Percentiles rank a stretch among this genome's conserved stretches.
Evolutionary conservation across 805 yeast genomes (phyloP).

Genomic region (Priceomyces haplophilus): DNA sequence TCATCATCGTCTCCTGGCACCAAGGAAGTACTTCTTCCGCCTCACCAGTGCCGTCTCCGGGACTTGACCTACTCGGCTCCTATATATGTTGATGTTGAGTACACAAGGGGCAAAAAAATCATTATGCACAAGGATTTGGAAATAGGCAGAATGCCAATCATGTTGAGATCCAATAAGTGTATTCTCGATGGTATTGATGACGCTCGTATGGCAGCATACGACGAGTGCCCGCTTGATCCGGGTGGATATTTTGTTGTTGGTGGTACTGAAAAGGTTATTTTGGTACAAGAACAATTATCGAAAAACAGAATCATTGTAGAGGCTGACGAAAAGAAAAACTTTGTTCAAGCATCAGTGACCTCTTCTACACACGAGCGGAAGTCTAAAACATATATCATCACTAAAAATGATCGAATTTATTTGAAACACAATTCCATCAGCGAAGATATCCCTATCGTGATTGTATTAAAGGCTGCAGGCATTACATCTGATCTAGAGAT

Average conservation of each 20-base stretch:
- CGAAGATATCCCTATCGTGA: slow-evolving; percentile 93
- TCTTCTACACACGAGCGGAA: slow-evolving; percentile 98
- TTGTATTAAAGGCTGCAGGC: slow-evolving; percentile 93
- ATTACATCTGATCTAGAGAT: slow-evolving; percentile 88
- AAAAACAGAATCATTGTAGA: slow-evolving; percentile 98
- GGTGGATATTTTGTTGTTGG: slow-evolving; percentile 98
- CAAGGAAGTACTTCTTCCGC: slow-evolving; percentile 68
- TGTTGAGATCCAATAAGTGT: slow-evolving; percentile 93
- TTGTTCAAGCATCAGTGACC: slow-evolving; percentile 96
- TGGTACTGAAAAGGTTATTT: slow-evolving; percentile 96
- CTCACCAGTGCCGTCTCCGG: slow-evolving; percentile 93
- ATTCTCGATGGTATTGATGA: slow-evolving; percentile 77
- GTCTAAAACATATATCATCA: slow-evolving; percentile 92
- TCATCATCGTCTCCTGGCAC: slow-evolving; percentile 49
- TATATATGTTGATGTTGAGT: slow-evolving; percentile 93
- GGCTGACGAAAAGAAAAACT: slow-evolving; percentile 90
- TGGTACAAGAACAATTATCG: slow-evolving; percentile 94
- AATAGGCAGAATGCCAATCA: slow-evolving; percentile 98
- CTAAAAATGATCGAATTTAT: slow-evolving; percentile 85
- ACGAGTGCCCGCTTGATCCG: slow-evolving; percentile 97
- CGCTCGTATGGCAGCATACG: slow-evolving; percentile 76
- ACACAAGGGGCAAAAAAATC: slow-evolving; percentile 90
- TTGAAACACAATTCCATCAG: slow-evolving; percentile 92
- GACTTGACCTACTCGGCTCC: slow-evolving; percentile 96
- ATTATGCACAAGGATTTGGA: slow-evolving; percentile 87